Base-by-base conservation (phyloP, 768 basidiomycete species). In the Suillus paluster region DNA sequence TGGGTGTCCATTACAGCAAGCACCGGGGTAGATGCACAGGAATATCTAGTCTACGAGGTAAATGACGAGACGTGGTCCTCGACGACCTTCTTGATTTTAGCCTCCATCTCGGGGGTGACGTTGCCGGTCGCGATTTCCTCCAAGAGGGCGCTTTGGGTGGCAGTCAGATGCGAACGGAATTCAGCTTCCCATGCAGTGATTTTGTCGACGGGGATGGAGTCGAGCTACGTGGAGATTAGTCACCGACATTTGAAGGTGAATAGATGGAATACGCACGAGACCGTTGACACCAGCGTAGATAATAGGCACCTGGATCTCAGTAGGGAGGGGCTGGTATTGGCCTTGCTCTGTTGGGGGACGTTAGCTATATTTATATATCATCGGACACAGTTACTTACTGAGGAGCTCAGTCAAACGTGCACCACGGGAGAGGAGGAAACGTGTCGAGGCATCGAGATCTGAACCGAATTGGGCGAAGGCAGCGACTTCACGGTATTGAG, bases 271-370 rank as follows among this genome's bases (percentile, higher is more conserved):
- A 84, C 90, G 68, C 75, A 91, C 90, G 66, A 97, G 88, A 94
- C 97, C 97, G 81, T 99, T 96, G 71, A 99, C 97, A 88, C 97
- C 97, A 68, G 97, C 97, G 77, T 97, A 98, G 83, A 99, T 95
- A 78, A 98, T 94, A 68, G 97, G 97, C 65, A 97, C 97, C 85
- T 97, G 96, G 66, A 98, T 81, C 82, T 99, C 97, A 78, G 92
- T 96, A 45, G 95, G 79, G 72, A 98, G 80, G 59, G 95, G 94
- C 77, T 96, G 91, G 81, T 98, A 98, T 83, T 99, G 97, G 66
- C 94, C 95, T 87, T 99, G 97, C 83, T 98, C 90, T 97, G 73
- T 74, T 42, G 59, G 25, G 11, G 15, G 67, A 57, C 62, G 62
- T 59, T 11, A 64, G 64, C 75, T 19, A 77, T 66, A 30, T 57